Evolutionary conservation across 768 basidiomycete genomes (phyloP).

Genomic region (Scleroderma bovista): DNA sequence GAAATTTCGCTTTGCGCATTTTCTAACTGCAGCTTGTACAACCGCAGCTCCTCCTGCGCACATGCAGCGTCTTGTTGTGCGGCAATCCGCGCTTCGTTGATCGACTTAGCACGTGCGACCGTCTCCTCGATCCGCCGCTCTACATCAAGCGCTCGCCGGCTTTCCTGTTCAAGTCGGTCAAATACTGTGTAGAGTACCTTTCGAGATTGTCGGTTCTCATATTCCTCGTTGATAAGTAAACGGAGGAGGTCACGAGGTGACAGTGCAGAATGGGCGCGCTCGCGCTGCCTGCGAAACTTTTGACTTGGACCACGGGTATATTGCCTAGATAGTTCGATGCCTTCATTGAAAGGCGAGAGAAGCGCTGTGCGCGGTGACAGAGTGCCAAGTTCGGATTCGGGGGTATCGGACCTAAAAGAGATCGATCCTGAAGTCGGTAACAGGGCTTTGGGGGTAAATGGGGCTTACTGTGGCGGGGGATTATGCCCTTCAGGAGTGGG

Average conservation of each 20-base stretch:
- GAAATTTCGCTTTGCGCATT: constrained; percentile 55
- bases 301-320: constrained; percentile 25
- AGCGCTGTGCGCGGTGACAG: constrained; percentile 24
- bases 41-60: constrained; percentile 43
- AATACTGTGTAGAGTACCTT: constrained; percentile 32
- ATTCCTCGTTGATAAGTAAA: constrained; percentile 36
- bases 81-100: constrained; percentile 27
- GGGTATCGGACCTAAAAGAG: constrained; percentile 8
- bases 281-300: constrained; percentile 31
- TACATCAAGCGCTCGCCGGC: constrained; percentile 30
- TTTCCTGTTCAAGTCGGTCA: constrained; percentile 35
- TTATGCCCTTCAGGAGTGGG: not conserved
- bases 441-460: not conserved
- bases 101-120: constrained; percentile 21
- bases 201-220: constrained; percentile 35
- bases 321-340: constrained; percentile 3
- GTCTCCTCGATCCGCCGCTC: constrained; percentile 30
- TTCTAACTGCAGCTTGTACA: constrained; percentile 56
- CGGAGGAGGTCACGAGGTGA: constrained; percentile 26
- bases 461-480: constrained; percentile 16
- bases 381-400: constrained; percentile 24
- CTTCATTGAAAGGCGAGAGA: constrained; percentile 22
- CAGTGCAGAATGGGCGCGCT: constrained; percentile 27
- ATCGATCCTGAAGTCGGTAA: constrained; percentile 1
- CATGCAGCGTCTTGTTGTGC: constrained; percentile 26